Evolutionary conservation across 768 basidiomycete genomes (phyloP).

Genomic region (Russula emetica): DNA sequence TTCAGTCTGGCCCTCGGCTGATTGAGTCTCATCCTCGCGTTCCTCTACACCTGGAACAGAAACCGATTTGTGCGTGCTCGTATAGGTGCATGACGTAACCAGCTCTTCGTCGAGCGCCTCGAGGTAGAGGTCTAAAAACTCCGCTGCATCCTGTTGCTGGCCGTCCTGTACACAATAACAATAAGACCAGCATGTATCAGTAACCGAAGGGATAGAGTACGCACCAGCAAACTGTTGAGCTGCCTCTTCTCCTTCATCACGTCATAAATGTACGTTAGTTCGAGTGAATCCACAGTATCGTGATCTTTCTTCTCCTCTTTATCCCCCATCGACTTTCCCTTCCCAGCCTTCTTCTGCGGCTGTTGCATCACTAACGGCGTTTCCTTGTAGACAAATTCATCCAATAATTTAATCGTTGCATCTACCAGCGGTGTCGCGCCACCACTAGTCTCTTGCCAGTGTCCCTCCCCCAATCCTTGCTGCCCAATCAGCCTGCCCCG

Average conservation of each 20-base stretch:
- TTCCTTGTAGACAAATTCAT: not conserved
- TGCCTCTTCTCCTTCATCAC: constrained; percentile 78
- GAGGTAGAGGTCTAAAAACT: not conserved
- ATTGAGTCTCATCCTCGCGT: not conserved
- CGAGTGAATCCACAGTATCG: not conserved
- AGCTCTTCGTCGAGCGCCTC: not conserved
- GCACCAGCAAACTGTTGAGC: constrained; percentile 82
- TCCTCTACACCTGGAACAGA: not conserved
- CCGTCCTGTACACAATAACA: constrained; percentile 41
- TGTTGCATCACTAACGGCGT: not conserved
- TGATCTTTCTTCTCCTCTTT: constrained; percentile 47
- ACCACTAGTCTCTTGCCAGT: not conserved
- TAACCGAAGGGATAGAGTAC: constrained; percentile 31
- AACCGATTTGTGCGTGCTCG: too few species aligned
- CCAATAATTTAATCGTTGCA: not conserved
- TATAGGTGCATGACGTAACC: not conserved
- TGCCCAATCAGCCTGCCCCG: not conserved
- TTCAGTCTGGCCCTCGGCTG: not conserved
- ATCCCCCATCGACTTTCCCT: not conserved
- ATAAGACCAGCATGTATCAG: constrained; percentile 7
- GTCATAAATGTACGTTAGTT: constrained; percentile 78
- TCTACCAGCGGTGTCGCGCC: not conserved
- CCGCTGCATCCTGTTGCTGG: constrained; percentile 73
- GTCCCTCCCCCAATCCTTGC: not conserved
- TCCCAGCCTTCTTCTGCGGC: not conserved